Percentiles rank a stretch among this genome's conserved stretches.
phyloP scores from a whole-genome alignment of 441 rosid genomes.

The Cnidoscolus chayamansa region DNA sequence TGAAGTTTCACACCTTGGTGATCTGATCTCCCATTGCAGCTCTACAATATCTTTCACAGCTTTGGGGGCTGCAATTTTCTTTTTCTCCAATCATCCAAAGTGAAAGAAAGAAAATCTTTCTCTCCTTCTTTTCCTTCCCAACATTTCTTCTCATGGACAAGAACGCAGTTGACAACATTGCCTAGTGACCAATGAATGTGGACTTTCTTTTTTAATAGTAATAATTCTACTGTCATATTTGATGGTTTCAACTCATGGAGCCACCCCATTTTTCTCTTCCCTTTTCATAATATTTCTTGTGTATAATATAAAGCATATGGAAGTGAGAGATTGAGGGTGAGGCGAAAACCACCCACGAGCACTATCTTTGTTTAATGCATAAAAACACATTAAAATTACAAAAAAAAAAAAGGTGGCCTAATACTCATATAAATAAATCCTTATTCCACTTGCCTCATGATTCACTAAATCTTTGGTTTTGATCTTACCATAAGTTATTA shows the following conservation, averaged over 20 bases:
- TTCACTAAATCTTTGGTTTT: conserved; percentile 4
- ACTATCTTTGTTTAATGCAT: conserved; percentile 19
- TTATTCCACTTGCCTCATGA: neutral
- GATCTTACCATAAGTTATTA: neutral
- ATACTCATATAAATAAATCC: neutral
- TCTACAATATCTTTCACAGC: too few species aligned
- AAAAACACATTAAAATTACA: neutral
- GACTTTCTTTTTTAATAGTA: neutral
- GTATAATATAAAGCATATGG: too few species aligned
- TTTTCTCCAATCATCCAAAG: too few species aligned
- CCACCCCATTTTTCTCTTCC: neutral
- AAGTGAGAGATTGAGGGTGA: neutral
- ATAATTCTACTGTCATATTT: neutral
- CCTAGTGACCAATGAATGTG: conserved; percentile 5
- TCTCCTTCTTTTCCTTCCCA: neutral
- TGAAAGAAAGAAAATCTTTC: neutral
- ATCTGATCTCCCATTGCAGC: neutral
- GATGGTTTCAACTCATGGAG: neutral
- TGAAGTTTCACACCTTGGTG: neutral
- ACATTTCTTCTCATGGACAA: neutral
- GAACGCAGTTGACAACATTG: neutral
- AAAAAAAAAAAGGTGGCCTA: neutral
- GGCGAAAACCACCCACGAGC: conserved; percentile 10
- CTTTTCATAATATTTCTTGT: neutral
- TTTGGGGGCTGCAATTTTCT: too few species aligned